Conservation (phyloP, 75 land plant species). For the Cupressus sempervirens region DNA sequence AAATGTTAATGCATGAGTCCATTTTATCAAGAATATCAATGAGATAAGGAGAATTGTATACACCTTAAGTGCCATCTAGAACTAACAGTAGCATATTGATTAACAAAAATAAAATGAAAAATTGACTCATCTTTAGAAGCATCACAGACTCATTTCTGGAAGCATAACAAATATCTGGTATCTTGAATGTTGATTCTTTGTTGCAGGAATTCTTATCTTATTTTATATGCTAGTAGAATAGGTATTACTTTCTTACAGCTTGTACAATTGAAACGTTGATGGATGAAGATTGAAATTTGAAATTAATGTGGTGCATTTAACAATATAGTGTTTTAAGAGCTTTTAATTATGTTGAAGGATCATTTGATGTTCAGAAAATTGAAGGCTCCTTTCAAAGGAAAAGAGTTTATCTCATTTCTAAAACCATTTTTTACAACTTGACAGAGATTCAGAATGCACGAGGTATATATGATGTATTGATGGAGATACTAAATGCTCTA, state of each 20-base stretch:
- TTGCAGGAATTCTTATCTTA: not conserved
- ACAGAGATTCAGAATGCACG: conserved; percentile 64
- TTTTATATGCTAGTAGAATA: not conserved
- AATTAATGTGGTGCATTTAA: not conserved
- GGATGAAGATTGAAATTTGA: not conserved
- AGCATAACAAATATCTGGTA: not conserved
- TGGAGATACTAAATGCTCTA: conserved; percentile 83
- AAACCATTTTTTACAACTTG: conserved; percentile 36
- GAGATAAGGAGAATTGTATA: not conserved
- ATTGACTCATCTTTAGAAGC: not conserved
- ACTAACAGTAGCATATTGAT: not conserved
- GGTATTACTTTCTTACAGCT: not conserved
- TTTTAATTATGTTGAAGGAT: not conserved
- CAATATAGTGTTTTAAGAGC: not conserved
- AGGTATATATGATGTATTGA: conserved; percentile 63
- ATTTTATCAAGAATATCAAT: not conserved
- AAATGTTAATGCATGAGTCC: not conserved
- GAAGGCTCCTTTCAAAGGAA: no score
- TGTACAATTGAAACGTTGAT: not conserved
- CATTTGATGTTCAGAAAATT: not conserved
- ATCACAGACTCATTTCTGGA: no score
- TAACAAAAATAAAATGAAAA: not conserved
- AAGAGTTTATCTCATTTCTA: no score
- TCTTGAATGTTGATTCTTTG: not conserved
- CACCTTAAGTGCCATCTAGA: not conserved